Conservation (phyloP, 2,329 filamentous ascomycete species). For the Domatiomyces catenatus region DNA sequence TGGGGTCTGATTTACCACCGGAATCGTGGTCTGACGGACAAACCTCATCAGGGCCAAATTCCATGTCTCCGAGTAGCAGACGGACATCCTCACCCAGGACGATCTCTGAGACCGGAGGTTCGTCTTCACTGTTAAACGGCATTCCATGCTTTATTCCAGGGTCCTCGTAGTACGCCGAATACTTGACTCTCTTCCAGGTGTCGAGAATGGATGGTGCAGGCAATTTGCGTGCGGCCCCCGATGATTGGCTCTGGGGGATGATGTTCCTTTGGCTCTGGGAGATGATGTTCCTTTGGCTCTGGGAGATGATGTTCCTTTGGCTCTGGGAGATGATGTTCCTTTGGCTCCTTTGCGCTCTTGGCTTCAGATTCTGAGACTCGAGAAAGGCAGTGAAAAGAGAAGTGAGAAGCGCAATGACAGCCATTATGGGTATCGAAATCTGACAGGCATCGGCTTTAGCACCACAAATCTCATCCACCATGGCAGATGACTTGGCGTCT, state of each 20-base stretch:
- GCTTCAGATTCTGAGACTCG: not conserved
- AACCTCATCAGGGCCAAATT: not conserved
- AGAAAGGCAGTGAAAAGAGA: not conserved
- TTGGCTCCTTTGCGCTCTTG: not conserved
- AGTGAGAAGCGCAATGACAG: not conserved
- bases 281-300: not conserved
- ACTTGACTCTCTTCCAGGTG: not conserved
- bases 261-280: not conserved
- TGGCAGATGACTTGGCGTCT: conserved; percentile 20
- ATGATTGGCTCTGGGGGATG: not conserved
- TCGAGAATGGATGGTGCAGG: not conserved
- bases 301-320: not conserved
- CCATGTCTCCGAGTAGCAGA: not conserved
- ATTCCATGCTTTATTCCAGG: not conserved
- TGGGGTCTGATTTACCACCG: not conserved
- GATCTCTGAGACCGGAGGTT: not conserved
- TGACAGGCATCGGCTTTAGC: not conserved
- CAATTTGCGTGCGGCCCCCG: not conserved
- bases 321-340: not conserved
- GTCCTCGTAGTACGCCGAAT: not conserved
- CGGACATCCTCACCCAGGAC: not conserved
- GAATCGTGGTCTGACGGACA: not conserved
- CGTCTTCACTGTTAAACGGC: not conserved
- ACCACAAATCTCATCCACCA: not conserved
- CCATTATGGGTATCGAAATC: not conserved